Evolutionary conservation across 192 early-diverging fungal species (phyloP).

Genomic region (Chytriomyces confervae): DNA sequence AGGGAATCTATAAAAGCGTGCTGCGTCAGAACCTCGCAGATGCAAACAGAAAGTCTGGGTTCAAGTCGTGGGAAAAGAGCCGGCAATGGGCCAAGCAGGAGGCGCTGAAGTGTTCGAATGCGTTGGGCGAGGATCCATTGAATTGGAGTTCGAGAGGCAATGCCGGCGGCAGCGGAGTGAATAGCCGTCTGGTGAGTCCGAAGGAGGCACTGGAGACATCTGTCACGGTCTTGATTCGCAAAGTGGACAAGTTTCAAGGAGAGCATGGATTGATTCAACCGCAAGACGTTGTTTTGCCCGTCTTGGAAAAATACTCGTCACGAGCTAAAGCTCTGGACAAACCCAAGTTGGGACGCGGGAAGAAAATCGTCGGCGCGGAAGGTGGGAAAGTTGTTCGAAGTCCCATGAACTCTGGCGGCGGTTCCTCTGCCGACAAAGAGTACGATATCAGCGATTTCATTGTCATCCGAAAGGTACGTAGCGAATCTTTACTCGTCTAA

Average conservation of each 20-base stretch:
- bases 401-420: background rate
- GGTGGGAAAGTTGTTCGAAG: background rate
- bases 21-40: background rate
- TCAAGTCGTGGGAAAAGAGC: background rate
- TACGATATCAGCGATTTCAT: slow-evolving; percentile 28
- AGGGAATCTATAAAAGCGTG: slow-evolving; percentile 25
- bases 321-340: background rate
- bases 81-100: background rate
- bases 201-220: too few relatives aligned
- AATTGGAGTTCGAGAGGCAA: too few relatives aligned
- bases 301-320: background rate
- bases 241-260: too few relatives aligned
- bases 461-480: slow-evolving; percentile 24
- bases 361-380: background rate
- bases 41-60: background rate
- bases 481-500: background rate
- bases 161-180: too few relatives aligned
- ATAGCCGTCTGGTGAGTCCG: too few relatives aligned
- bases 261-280: background rate
- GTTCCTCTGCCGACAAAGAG: slow-evolving; percentile 1
- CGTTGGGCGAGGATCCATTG: background rate
- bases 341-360: slow-evolving; percentile 13
- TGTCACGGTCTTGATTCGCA: too few relatives aligned
- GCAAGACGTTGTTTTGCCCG: background rate
- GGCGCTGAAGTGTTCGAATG: background rate